Base-by-base conservation (phyloP, 2,329 filamentous ascomycete species). In the Ophiocordyceps robertsii region DNA sequence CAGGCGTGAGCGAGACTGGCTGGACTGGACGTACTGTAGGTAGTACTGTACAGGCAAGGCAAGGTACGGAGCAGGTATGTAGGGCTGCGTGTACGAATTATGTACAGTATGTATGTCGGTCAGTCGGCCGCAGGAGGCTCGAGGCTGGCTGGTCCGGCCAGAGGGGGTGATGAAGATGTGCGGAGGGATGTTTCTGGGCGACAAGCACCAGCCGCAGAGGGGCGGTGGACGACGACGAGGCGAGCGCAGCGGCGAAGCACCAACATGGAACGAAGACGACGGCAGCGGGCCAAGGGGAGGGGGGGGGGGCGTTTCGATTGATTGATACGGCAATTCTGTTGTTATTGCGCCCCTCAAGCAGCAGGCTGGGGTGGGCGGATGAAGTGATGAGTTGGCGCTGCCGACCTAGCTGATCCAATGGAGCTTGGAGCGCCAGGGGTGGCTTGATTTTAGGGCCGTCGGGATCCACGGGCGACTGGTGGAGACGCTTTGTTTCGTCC, bases 371-470 rank as follows among this genome's bases (percentile, higher is more conserved):
- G 44, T 43, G 45, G 49, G 48, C 35, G 42, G 44, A 43, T 44
- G 47, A 41, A 19, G 43, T 62, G 61, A 63, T 64, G 61, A 57
- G 60, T 50, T 64, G 61, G 60, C 61, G 60, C 42, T 62, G 58
- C 59, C 53, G 59, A 39, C 53, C 48, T 50, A 50, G 49, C 51
- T 56, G 50, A 51, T 47, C 61, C 61, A 63, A 64, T 64, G 48
- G 52, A 47, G 33, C 31, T 32, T 32, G 31, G 33, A 36, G 33
- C 33, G 5, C 33, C 33, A 9, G 33, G 33, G 33, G 53, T 50
- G 46, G 43, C 46, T 47, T 40, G 46, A n/a, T 7, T 14, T 33
- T 21, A 37, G 44, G 40, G 37, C 38, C 30, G 36, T 36, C 44
- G 42, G 42, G 46, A 41, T 43, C 33, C 38, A 44, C 44, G 49